These are phyloP conservation scores for Chlorella sp. DNA, from an alignment of 139 green algal species.

Conservation along the genomic window DNA sequence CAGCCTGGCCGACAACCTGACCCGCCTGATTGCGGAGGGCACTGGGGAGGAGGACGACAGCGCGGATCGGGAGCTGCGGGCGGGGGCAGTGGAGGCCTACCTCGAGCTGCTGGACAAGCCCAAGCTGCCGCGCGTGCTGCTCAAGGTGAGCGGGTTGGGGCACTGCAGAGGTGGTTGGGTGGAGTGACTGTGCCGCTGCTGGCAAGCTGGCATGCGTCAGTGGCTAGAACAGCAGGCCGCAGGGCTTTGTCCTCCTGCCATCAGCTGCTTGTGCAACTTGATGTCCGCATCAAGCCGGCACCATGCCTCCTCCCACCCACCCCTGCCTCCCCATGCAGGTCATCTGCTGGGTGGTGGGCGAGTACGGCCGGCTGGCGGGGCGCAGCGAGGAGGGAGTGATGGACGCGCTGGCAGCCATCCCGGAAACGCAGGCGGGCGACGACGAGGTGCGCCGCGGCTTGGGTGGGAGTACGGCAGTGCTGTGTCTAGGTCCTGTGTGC, in stretches of 20 bases:
- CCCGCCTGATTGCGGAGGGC: constrained; percentile 92
- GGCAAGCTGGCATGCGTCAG: too few species aligned
- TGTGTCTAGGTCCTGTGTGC: too few species aligned
- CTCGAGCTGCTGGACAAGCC: constrained; percentile 69
- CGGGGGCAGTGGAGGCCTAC: constrained; percentile 66
- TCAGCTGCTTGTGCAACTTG: too few species aligned
- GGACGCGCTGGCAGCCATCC: constrained; percentile 64
- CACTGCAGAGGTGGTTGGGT: not conserved
- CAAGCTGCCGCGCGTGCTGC: constrained; percentile 79
- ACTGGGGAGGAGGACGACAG: constrained; percentile 53
- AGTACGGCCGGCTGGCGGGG: constrained; percentile 81
- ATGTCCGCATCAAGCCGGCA: not conserved
- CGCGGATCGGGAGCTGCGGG: constrained; percentile 54
- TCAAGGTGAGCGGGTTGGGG: constrained; percentile 58
- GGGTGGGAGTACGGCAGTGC: too few species aligned
- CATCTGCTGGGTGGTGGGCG: constrained; percentile 92
- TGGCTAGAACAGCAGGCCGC: too few species aligned
- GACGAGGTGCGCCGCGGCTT: constrained; percentile 21
- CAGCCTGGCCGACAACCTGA: constrained; percentile 81
- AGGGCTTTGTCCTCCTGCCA: too few species aligned
- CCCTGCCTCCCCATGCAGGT: constrained; percentile 60
- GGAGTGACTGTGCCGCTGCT: too few species aligned
- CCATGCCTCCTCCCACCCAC: not conserved
- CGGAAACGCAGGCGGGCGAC: constrained; percentile 42
- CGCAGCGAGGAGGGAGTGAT: constrained; percentile 50